Percentiles rank a stretch among this genome's conserved stretches.
These are phyloP conservation scores for Sporothrix curviconia DNA, from an alignment of 2,329 filamentous ascomycete species.

Conservation along the genomic window DNA sequence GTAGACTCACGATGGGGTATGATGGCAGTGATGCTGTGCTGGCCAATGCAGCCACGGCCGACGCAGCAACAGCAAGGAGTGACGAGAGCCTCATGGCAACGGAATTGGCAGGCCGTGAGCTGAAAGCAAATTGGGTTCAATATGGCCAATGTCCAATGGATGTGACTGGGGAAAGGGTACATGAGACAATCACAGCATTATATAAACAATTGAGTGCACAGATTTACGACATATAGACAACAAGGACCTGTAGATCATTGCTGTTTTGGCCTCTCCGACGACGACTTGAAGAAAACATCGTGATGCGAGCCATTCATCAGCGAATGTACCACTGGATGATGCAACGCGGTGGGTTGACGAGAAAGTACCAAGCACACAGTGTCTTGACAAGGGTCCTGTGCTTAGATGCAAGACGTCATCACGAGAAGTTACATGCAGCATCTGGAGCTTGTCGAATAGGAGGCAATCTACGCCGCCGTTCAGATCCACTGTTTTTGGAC, in stretches of 20 bases:
- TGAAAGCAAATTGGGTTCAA: neutral
- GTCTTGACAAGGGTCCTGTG: neutral
- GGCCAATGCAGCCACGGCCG: neutral
- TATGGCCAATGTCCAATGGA: too few species aligned
- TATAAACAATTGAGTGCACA: too few species aligned
- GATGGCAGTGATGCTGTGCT: conserved; percentile 1
- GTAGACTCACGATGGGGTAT: conserved; percentile 9
- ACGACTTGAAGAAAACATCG: too few species aligned
- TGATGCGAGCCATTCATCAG: neutral
- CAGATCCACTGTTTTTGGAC: too few species aligned
- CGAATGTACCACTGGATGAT: neutral
- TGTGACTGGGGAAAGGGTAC: neutral
- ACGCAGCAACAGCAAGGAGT: neutral
- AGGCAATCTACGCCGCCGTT: too few species aligned
- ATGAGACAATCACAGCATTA: neutral
- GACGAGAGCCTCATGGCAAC: neutral
- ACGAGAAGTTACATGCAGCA: neutral
- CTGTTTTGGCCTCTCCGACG: too few species aligned
- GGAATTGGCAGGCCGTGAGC: too few species aligned
- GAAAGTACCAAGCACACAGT: too few species aligned
- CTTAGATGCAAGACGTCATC: conserved; percentile 1
- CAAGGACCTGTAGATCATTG: too few species aligned
- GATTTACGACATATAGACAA: too few species aligned
- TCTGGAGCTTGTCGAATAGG: too few species aligned
- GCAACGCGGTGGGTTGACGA: too few species aligned